phyloP scores from a whole-genome alignment of 2,329 filamentous ascomycete species.

The Colletotrichum eremochloae region DNA sequence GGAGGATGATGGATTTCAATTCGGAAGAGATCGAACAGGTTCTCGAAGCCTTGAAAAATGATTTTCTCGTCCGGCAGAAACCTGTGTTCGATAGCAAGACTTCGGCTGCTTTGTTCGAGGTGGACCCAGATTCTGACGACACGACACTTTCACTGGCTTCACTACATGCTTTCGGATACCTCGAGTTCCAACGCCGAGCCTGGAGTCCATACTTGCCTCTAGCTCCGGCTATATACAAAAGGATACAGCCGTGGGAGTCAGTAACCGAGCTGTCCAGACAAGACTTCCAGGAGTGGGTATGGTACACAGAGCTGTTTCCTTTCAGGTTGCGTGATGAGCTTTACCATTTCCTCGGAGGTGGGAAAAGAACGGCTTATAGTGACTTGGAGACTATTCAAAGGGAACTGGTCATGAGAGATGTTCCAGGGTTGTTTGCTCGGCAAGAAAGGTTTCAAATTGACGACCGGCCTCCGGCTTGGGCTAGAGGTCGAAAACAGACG shows the following conservation, averaged over 20 bases:
- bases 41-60: constrained; percentile 3
- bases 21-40: constrained; percentile 19
- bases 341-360: constrained; percentile 40
- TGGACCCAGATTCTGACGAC: constrained; percentile 19
- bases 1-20: constrained; percentile 24
- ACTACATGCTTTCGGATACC: constrained; percentile 46
- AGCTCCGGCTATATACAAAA: constrained; percentile 24
- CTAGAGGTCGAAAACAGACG: neutral
- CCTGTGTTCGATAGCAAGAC: neutral
- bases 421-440: constrained; percentile 31
- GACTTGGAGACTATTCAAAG: constrained; percentile 41
- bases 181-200: constrained; percentile 44
- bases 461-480: neutral
- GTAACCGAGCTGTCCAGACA: constrained; percentile 26
- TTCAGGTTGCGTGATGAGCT: constrained; percentile 42
- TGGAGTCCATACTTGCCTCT: constrained; percentile 44
- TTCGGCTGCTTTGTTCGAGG: neutral
- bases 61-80: constrained; percentile 7
- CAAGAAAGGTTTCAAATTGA: neutral
- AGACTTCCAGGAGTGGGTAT: constrained; percentile 35
- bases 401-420: constrained; percentile 40
- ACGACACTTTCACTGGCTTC: constrained; percentile 45
- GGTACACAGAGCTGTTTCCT: constrained; percentile 35
- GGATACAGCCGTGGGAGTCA: constrained; percentile 41
- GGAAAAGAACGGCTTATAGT: constrained; percentile 39